Evolutionary conservation across 805 yeast genomes (phyloP).

Genomic region (Cephaloascus albidus): DNA sequence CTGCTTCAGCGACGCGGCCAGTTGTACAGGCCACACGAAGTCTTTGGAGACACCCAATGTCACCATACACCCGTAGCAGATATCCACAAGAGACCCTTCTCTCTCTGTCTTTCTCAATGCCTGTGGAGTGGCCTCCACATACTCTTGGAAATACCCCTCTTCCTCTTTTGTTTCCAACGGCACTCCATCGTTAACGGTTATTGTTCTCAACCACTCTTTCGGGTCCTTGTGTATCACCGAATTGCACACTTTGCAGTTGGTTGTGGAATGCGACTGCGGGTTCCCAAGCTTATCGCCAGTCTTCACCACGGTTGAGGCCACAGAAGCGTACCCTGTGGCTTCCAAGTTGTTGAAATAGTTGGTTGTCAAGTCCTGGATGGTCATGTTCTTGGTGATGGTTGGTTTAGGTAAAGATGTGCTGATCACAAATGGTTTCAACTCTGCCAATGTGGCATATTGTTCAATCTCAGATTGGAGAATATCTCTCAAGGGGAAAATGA

Average conservation of each 20-base stretch:
- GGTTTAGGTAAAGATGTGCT: conserved; percentile 13
- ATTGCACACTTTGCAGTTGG: conserved; percentile 49
- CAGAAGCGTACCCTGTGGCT: conserved; percentile 67
- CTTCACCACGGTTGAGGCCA: conserved; percentile 85
- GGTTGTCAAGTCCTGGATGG: conserved; percentile 71
- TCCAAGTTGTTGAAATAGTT: conserved; percentile 68
- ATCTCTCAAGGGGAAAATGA: conserved; percentile 69
- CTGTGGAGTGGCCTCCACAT: too few relatives aligned
- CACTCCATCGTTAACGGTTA: conserved; percentile 52
- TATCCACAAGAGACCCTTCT: conserved; percentile 10
- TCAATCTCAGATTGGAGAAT: conserved; percentile 59
- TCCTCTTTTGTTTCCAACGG: conserved; percentile 37
- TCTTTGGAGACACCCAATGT: conserved; percentile 35
- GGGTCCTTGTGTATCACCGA: conserved; percentile 47
- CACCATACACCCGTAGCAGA: conserved; percentile 75
- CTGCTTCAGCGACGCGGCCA: conserved; percentile 14
- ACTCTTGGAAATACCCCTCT: conserved; percentile 13
- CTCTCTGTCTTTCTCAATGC: neutral
- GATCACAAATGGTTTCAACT: conserved; percentile 21
- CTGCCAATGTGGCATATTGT: conserved; percentile 38
- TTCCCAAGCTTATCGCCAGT: conserved; percentile 71
- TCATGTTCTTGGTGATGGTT: conserved; percentile 57
- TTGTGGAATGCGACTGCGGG: conserved; percentile 22
- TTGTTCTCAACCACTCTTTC: conserved; percentile 54
- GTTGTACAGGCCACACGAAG: conserved; percentile 29